Evolutionary conservation across 73 alveolate genomes (phyloP).

Genomic region (Paramecium primaurelia): DNA sequence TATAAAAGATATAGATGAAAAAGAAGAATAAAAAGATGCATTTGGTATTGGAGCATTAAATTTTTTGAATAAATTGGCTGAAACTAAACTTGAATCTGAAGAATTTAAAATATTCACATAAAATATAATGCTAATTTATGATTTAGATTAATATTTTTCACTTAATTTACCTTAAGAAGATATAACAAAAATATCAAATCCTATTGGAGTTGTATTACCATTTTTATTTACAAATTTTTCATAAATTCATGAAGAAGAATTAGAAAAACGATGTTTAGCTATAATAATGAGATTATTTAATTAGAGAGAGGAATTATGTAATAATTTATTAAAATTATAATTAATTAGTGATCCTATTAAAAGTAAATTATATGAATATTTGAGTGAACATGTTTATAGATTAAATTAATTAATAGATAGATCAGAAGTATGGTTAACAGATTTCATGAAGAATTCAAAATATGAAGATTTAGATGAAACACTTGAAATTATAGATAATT

Average conservation of each 20-base stretch:
- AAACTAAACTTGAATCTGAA: neutral
- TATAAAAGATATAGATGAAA: constrained; percentile 42
- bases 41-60: neutral
- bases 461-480: constrained; percentile 45
- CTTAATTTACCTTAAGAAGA: constrained; percentile 20
- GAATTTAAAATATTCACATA: neutral
- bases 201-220: constrained; percentile 23
- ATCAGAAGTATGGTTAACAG: constrained; percentile 60
- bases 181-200: neutral
- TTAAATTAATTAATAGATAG: constrained; percentile 39
- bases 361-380: constrained; percentile 13
- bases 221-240: constrained; percentile 46
- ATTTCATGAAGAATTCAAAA: constrained; percentile 22
- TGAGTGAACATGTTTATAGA: constrained; percentile 25
- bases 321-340: constrained; percentile 40
- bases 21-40: constrained; percentile 31
- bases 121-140: neutral
- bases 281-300: constrained; percentile 56
- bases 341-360: constrained; percentile 31
- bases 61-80: constrained; percentile 2
- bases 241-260: constrained; percentile 29
- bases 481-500: constrained; percentile 46
- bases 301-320: constrained; percentile 50
- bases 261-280: constrained; percentile 36
- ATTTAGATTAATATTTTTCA: constrained; percentile 38